Conservation (phyloP, 2,329 filamentous ascomycete species). For the Sclerotinia nivalis region DNA sequence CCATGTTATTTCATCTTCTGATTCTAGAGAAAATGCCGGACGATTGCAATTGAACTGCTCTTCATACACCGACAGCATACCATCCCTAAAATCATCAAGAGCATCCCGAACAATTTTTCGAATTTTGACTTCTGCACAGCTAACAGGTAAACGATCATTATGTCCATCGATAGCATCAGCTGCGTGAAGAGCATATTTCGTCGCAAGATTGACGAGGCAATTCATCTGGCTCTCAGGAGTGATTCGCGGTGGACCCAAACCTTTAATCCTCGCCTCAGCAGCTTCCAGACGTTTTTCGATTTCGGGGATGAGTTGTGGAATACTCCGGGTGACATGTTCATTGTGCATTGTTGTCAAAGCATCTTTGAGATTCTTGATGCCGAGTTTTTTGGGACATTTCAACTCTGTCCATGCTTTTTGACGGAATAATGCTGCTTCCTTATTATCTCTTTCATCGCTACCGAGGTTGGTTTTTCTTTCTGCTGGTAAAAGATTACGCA, state of each 20-base stretch:
- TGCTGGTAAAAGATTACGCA: neutral
- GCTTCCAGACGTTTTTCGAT: neutral
- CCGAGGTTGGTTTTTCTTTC: neutral
- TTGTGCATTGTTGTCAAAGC: conserved; percentile 18
- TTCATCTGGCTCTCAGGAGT: neutral
- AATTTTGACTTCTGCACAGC: neutral
- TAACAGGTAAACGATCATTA: neutral
- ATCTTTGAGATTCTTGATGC: conserved; percentile 5
- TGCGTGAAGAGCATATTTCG: neutral
- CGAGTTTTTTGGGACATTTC: neutral
- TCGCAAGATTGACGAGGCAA: neutral
- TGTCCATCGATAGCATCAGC: conserved; percentile 11
- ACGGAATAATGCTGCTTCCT: neutral
- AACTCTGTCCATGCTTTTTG: neutral
- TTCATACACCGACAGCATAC: neutral
- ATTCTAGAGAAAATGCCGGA: neutral
- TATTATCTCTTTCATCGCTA: neutral
- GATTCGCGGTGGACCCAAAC: neutral
- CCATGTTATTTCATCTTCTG: neutral
- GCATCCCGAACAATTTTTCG: conserved; percentile 12
- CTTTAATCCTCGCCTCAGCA: neutral
- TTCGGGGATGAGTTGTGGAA: conserved; percentile 22
- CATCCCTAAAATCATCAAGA: neutral
- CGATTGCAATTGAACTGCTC: neutral
- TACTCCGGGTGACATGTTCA: conserved; percentile 18